Percentiles rank a stretch among this genome's conserved stretches.
These are phyloP conservation scores for Vachellia pachyceras DNA, from an alignment of 306 rosid genomes.

Conservation along the genomic window DNA sequence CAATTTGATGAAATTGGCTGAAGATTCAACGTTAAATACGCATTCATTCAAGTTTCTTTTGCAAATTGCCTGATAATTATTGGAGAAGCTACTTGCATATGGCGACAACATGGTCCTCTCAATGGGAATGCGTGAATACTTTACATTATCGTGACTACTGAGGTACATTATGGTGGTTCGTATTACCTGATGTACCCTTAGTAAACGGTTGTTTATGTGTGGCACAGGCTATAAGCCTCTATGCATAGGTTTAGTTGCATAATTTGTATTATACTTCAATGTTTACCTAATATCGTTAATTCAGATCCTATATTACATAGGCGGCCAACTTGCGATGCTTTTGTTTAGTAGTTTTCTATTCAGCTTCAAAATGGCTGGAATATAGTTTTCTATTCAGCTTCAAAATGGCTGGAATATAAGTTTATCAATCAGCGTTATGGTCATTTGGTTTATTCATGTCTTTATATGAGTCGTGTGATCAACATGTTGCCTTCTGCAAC, in stretches of 20 bases:
- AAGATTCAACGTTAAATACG: neutral
- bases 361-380: neutral
- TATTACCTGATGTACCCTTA: neutral
- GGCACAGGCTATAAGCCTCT: neutral
- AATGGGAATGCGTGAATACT: neutral
- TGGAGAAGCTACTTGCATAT: neutral
- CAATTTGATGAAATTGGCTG: neutral
- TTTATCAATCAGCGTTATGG: neutral
- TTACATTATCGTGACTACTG: neutral
- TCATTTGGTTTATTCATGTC: neutral
- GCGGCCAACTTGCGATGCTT: neutral
- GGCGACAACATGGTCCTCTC: neutral
- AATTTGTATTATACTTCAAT: neutral
- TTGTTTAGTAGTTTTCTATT: neutral
- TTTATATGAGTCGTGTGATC: neutral
- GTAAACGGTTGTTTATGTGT: neutral
- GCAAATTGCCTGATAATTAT: neutral
- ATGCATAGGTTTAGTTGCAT: neutral
- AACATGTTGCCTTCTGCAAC: neutral
- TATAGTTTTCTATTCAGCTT: neutral
- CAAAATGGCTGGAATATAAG: neutral
- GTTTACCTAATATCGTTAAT: neutral
- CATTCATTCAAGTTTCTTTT: neutral
- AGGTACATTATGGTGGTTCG: neutral
- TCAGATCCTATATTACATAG: neutral